Evolutionary conservation across 2,329 filamentous ascomycete genomes (phyloP).

Genomic region (Alternaria brassicae): DNA sequence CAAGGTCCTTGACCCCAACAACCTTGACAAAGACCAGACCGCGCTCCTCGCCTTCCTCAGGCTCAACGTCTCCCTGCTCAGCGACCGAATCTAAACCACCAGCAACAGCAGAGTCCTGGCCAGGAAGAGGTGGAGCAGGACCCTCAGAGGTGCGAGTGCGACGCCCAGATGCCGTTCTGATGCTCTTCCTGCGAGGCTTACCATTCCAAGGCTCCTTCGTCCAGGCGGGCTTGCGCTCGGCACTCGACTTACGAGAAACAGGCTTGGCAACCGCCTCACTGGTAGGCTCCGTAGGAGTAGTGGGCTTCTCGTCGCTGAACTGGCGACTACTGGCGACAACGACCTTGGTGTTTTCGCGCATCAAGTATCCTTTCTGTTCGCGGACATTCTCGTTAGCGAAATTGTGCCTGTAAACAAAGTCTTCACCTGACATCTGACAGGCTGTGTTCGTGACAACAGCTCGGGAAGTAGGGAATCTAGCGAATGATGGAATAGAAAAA

Average conservation of each 20-base stretch:
- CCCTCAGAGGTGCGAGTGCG: slow-evolving; percentile 66
- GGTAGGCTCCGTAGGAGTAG: slow-evolving; percentile 53
- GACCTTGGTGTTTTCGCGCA: slow-evolving; percentile 98
- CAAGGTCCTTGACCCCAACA: slow-evolving; percentile 95
- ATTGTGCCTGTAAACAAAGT: slow-evolving; percentile 40
- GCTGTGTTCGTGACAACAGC: slow-evolving; percentile 29
- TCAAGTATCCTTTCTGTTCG: slow-evolving; percentile 94
- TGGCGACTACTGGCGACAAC: slow-evolving; percentile 82
- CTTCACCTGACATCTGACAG: slow-evolving; percentile 38
- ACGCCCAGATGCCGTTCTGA: slow-evolving; percentile 63
- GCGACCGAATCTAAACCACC: slow-evolving; percentile 67
- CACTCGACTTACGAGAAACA: slow-evolving; percentile 79
- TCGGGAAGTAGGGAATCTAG: slow-evolving; percentile 37
- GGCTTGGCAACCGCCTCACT: slow-evolving; percentile 61
- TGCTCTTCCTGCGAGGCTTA: slow-evolving; percentile 72
- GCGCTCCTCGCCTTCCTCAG: slow-evolving; percentile 82
- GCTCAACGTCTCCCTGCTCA: slow-evolving; percentile 71
- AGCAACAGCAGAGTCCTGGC: slow-evolving; percentile 80
- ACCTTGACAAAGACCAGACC: slow-evolving; percentile 97
- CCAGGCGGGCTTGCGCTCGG: slow-evolving; percentile 76
- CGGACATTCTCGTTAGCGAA: slow-evolving; percentile 57
- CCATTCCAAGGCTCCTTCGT: slow-evolving; percentile 97
- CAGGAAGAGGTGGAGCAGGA: slow-evolving; percentile 81
- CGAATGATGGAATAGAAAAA: slow-evolving; percentile 47
- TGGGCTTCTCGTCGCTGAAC: slow-evolving; percentile 67